Base-by-base conservation (phyloP, 257 asterid genomes). In the Solanum infundibuliforme region DNA sequence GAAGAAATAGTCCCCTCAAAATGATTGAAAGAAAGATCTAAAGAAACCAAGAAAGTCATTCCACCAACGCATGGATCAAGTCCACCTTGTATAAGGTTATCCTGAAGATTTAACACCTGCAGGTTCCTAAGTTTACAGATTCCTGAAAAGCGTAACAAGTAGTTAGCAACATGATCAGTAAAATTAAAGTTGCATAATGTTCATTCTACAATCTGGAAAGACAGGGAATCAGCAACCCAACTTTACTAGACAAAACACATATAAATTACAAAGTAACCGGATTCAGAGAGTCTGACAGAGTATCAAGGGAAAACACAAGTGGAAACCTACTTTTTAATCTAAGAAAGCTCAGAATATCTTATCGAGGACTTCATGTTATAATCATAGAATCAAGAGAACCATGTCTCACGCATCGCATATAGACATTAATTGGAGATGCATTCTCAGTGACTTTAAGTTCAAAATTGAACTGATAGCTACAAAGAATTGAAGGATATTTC, bases 101-200 rank as follows among this genome's bases (percentile, higher is more conserved):
- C 87, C 23, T 87, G 75, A 52, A 87, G 87, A 36, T 83, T 83
- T 85, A 87, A 32, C 71, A 25, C 77, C 84, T 82, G 89, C 89
- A 87, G 66, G 39, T 48, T 87, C 86, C 77, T 48, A 62, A 87
- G 84, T 34, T 87, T 87, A 86, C 87, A 87, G 66, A 87, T 87
- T 43, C 77, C 89, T 87, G 89, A 65, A 46, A 68, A 87, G 71
- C 7, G 5, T 34, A 29, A 46, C 62, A 81, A 81, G 41, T 29
- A 29, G 27, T 43, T 46, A 81, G 82, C 41, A 74, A 35, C 48
- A 35, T 35, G 82, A 34, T 69, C 76, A 34, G 8, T 4, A 41
- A 77, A 41, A 39, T 4, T 77, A 77, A 77, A 41, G 62, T 27
- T 79, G 84, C 84, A 79, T 25, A 79, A 79, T 25, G 25, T 25